Evolutionary conservation across 768 basidiomycete species (phyloP).

Genomic region (Mrakia hoshinonis): DNA sequence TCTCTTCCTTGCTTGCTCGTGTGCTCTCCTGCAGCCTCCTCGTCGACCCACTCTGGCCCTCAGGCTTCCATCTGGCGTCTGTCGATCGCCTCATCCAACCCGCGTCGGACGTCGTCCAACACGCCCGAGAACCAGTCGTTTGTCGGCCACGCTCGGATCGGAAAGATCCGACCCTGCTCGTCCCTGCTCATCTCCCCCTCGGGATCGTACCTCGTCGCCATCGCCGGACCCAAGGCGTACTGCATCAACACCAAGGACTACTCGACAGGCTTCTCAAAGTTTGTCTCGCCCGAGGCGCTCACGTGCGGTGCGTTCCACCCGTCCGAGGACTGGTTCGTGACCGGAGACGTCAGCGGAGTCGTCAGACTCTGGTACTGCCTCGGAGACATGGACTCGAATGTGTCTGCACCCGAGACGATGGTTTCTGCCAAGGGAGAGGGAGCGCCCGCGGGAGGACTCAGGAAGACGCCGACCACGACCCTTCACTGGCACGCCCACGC

Average conservation of each 20-base stretch:
- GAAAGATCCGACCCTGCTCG: conserved; percentile 30
- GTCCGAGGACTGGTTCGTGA: conserved; percentile 78
- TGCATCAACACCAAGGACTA: conserved; percentile 8
- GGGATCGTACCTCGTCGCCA: conserved; percentile 37
- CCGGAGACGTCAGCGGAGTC: conserved; percentile 75
- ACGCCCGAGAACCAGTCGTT: not conserved
- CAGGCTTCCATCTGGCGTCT: conserved; percentile 24
- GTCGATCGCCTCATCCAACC: conserved; percentile 51
- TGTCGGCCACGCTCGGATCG: conserved; percentile 42
- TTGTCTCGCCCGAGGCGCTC: conserved; percentile 19
- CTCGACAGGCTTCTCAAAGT: conserved; percentile 54
- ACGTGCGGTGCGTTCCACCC: conserved; percentile 24
- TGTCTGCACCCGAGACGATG: not conserved
- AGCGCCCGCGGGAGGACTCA: conserved; percentile 3
- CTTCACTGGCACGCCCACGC: conserved; percentile 97
- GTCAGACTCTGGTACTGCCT: conserved; percentile 86
- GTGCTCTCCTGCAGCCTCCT: not conserved
- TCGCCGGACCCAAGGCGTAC: conserved; percentile 38
- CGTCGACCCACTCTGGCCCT: conserved; percentile 8
- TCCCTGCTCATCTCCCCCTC: conserved; percentile 38
- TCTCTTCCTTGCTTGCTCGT: not conserved
- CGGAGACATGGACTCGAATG: conserved; percentile 43
- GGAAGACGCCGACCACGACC: conserved; percentile 67
- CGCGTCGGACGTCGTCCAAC: conserved; percentile 34
- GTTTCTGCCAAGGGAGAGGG: not conserved